Percentiles rank a stretch among this genome's conserved stretches.
Evolutionary conservation across 148 eudicot genomes (phyloP).

Genomic region (Dysphania ambrosioides): DNA sequence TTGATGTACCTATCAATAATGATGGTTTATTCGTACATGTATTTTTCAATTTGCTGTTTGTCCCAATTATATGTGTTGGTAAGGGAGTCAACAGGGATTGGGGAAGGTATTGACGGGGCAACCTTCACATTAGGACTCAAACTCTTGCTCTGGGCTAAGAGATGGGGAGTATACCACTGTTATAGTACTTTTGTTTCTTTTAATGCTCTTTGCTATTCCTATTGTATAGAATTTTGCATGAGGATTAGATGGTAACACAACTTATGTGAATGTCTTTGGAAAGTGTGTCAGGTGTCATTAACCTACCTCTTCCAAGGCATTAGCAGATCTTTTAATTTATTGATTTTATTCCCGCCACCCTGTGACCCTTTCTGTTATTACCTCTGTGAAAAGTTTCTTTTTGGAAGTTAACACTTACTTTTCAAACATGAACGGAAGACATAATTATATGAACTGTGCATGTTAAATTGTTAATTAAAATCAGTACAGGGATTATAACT

Average conservation of each 20-base stretch:
- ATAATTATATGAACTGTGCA: not conserved
- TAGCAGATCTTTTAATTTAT: not conserved
- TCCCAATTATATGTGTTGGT: not conserved
- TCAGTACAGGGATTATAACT: not conserved
- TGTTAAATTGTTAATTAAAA: not conserved
- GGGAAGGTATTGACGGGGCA: not conserved
- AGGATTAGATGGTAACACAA: not conserved
- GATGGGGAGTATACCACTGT: not conserved
- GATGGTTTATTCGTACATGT: not conserved
- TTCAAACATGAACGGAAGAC: too few species aligned
- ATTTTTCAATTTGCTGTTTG: not conserved
- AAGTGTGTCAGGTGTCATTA: not conserved
- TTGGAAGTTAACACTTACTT: not conserved
- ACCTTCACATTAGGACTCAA: not conserved
- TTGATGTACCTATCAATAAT: not conserved
- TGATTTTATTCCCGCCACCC: not conserved
- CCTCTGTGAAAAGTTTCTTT: not conserved
- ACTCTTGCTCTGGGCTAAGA: not conserved
- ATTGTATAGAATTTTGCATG: not conserved
- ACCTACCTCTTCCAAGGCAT: not conserved
- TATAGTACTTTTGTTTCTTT: not conserved
- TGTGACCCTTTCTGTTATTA: not conserved
- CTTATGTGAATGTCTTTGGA: constrained; percentile 3
- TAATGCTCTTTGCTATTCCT: not conserved
- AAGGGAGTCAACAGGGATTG: not conserved